Percentiles rank a stretch among this genome's conserved stretches.
These are phyloP conservation scores for Saprolegnia parasitica DNA, from an alignment of 352 stramenopile genomes.

Conservation along the genomic window DNA sequence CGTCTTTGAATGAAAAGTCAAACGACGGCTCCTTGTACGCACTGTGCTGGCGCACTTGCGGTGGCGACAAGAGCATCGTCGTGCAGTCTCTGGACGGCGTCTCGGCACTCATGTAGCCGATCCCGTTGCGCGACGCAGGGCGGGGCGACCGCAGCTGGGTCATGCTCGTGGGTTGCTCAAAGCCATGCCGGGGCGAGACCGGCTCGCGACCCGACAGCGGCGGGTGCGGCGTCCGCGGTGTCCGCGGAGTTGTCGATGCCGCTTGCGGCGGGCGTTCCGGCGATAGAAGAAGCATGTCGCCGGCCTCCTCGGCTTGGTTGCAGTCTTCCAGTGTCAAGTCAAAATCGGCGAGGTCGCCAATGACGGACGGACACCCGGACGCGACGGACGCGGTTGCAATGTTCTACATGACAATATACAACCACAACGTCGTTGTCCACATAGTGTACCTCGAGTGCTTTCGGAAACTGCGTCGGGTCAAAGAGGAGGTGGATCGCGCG, in stretches of 20 bases:
- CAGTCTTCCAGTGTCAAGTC: conserved; percentile 47
- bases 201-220: not conserved
- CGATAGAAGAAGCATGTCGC: not conserved
- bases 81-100: conserved; percentile 23
- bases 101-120: conserved; percentile 22
- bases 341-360: conserved; percentile 57
- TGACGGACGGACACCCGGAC: conserved; percentile 36
- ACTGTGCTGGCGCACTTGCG: conserved; percentile 18
- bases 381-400: conserved; percentile 57
- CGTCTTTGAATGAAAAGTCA: conserved; percentile 28
- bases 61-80: conserved; percentile 24
- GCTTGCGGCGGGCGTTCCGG: not conserved
- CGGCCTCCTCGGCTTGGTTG: not conserved
- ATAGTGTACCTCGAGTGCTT: conserved; percentile 42
- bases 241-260: not conserved
- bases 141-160: conserved; percentile 16
- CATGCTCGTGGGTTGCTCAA: not conserved
- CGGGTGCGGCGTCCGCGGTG: conserved; percentile 16
- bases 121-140: conserved; percentile 21
- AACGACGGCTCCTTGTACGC: conserved; percentile 27
- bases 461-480: conserved; percentile 56
- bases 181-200: not conserved
- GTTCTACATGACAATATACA: conserved; percentile 28
- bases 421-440: too few relatives aligned
- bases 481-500: conserved; percentile 64